These are phyloP conservation scores for Phytophthora gonapodyides DNA, from an alignment of 352 stramenopile species.

Conservation along the genomic window DNA sequence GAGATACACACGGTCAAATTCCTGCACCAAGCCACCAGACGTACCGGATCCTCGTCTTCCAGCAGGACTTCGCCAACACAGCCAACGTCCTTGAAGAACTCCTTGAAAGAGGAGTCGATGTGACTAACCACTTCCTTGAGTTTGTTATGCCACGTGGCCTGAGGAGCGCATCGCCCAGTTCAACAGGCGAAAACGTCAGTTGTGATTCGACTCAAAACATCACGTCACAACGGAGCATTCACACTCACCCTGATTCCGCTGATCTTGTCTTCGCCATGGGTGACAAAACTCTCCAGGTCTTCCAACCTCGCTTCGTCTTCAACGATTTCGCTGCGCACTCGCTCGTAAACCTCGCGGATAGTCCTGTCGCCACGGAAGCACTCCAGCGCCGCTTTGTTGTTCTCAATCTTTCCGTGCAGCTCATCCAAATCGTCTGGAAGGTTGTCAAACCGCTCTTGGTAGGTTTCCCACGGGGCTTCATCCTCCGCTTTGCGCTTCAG, in stretches of 20 bases:
- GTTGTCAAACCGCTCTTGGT: constrained; percentile 61
- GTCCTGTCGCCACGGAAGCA: constrained; percentile 82
- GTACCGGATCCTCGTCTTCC: constrained; percentile 71
- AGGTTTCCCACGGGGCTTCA: constrained; percentile 66
- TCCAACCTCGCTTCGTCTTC: constrained; percentile 60
- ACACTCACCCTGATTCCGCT: constrained; percentile 68
- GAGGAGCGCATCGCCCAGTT: neutral
- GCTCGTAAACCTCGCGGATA: constrained; percentile 77
- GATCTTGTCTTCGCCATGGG: constrained; percentile 64
- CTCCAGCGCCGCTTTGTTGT: constrained; percentile 80
- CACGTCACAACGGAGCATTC: neutral
- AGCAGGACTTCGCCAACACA: constrained; percentile 86
- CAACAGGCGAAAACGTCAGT: neutral
- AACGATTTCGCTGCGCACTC: constrained; percentile 65
- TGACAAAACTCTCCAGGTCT: constrained; percentile 70
- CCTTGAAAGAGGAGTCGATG: constrained; percentile 83
- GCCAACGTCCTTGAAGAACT: constrained; percentile 87
- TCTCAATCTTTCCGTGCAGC: constrained; percentile 78
- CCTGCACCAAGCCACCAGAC: constrained; percentile 5
- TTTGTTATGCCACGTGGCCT: constrained; percentile 71
- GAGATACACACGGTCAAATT: neutral
- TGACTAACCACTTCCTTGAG: constrained; percentile 75
- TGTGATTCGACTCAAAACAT: neutral
- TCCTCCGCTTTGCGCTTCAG: constrained; percentile 69
- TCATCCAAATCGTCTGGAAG: constrained; percentile 82